These are phyloP conservation scores for Diaporthe citri DNA, from an alignment of 2,329 filamentous ascomycete species.

Conservation along the genomic window DNA sequence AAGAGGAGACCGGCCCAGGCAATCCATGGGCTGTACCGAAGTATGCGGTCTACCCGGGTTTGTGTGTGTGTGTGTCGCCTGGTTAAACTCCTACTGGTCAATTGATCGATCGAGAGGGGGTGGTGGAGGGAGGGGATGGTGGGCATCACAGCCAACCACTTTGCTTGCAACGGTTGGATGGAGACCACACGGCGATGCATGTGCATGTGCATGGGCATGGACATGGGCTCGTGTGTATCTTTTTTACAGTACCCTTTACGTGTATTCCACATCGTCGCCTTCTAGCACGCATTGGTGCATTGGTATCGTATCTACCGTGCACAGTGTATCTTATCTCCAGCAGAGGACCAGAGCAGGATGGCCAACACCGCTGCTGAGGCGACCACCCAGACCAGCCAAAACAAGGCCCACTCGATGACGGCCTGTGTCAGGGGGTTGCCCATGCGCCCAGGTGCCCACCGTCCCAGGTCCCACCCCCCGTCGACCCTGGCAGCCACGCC, in stretches of 20 bases:
- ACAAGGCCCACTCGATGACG: slow-evolving; percentile 22
- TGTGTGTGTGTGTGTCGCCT: not conserved
- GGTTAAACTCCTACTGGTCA: slow-evolving; percentile 25
- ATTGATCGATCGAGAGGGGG: slow-evolving; percentile 16
- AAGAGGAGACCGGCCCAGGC: slow-evolving; percentile 17
- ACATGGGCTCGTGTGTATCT: too few species aligned
- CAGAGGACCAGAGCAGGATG: not conserved
- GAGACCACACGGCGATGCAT: slow-evolving; percentile 9
- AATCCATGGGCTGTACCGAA: not conserved
- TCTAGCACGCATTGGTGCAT: not conserved
- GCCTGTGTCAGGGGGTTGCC: slow-evolving; percentile 7
- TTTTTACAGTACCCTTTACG: not conserved
- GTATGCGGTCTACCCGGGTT: not conserved
- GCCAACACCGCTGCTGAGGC: not conserved
- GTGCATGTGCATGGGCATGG: not conserved
- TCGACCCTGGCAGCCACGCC: not conserved
- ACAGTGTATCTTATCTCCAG: not conserved
- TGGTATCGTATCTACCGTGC: not conserved
- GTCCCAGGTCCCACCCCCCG: not conserved
- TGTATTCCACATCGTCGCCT: not conserved
- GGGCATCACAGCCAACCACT: not conserved
- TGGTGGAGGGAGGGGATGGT: not conserved
- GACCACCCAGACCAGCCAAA: not conserved
- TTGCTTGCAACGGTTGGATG: not conserved
- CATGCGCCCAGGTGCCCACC: not conserved